Base-by-base conservation (phyloP, 2,329 filamentous ascomycete species). In the Exophiala calicioides region DNA sequence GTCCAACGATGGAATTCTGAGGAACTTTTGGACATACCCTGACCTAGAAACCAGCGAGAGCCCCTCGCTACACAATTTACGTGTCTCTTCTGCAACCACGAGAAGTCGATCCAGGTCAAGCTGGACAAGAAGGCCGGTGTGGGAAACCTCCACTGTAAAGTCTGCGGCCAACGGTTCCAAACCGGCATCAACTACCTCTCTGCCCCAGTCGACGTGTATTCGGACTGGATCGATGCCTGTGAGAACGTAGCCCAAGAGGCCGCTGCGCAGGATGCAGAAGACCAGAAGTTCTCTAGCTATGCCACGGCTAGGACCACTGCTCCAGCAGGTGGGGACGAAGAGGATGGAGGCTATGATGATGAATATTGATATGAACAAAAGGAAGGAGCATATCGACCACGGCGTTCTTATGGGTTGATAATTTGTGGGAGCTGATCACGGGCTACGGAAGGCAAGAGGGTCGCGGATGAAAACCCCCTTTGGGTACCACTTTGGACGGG, bases 61-160 rank as follows among this genome's bases (percentile, higher is more conserved):
- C 69, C 71, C 19, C 66, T 75, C n/a, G 62, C 71, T 12, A 90
- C 88, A 2, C 81, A 82, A n/a, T 98, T 98, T 69, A 88, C 90
- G 47, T 98, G 93, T 66, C 83, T 98, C 34, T 98, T 98, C 73
- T 98, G 93, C 77, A 97, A 96, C 68, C 90, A 97, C 71, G 93
- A 97, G 66, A 93, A 89, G 58, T 88, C 90, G 0, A 88, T 98
- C 41, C 79, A 82, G 20, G 87, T 96, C 58, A 93, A 94, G 69
- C 78, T 98, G 39, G 90, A 98, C 66, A 95, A 95, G 77, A 97
- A 97, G 67, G 76, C 82, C 20, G 89, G 89, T 40, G 79, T 95
- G 27, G 93, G 91, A 35, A 81, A 86, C 52, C 76, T 98, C 19
- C 82, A 85, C 50, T 98, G 93, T 74, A 95, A 91, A 66, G 82